Base-by-base conservation (phyloP, 129 eudicot species). In the Ambrosia artemisiifolia region DNA sequence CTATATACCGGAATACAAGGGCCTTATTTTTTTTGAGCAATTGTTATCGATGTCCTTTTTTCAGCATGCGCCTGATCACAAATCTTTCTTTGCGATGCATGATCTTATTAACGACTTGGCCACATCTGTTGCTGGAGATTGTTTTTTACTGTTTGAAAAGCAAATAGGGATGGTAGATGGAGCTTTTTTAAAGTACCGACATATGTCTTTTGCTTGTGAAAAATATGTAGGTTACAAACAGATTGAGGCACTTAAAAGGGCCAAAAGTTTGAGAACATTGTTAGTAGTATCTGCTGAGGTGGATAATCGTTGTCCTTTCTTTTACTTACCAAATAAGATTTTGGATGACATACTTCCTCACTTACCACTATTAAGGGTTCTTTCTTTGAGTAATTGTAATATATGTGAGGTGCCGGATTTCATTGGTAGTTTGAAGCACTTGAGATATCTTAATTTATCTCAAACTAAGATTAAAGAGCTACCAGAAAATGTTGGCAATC, bases 391-490 rank as follows among this genome's bases (percentile, higher is more conserved):
- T 24, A 24, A 24, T 24, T 24, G 28, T 24, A 24, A 24, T 24
- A 24, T 24, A 24, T 24, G 28, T 24, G 28, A 24, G 47, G 42
- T 62, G 12, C 67, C 67, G 9, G 67, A 62, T n/a, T 62, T 16
- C 24, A 14, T 34, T 62, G 67, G 67, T 34, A 62, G 24, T 62
- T 62, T 62, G 67, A 62, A 34, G 43, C 67, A 32, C 18, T 6
- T 62, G 28, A 10, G 66, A 19, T 62, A 62, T 62, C 67, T 62
- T 62, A 62, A 62, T n/a, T 14, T 62, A 62, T 34, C 67, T 62
- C 17, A 9, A 34, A 62, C 67, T 4, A 14, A 33, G 32, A 62
- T 62, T 19, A 14, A 14, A 62, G 42, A 62, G 11, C 13, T 62
- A 14, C 67, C 46, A 11, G 67, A 62, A 4, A 32, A 1, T 32